Conservation (phyloP, 495 filamentous ascomycete genomes). For the Parathielavia appendiculata region DNA sequence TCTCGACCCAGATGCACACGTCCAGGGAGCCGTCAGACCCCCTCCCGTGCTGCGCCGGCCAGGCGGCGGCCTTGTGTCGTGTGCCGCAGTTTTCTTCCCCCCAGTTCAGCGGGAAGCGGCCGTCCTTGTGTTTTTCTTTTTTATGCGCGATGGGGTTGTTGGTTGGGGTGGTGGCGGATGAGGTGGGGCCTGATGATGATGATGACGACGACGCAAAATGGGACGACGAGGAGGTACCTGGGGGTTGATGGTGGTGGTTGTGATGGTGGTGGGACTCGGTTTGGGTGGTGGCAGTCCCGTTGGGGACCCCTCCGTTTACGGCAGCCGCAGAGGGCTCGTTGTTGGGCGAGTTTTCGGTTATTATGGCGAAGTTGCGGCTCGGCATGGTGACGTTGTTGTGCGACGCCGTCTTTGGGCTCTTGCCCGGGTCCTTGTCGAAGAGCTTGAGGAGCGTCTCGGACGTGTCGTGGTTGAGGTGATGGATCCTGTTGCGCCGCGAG, state of each 20-base stretch:
- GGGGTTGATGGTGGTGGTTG: not conserved
- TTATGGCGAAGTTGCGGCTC: slow-evolving; percentile 76
- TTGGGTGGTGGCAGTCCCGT: not conserved
- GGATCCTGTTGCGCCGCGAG: slow-evolving; percentile 81
- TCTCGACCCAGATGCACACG: slow-evolving; percentile 64
- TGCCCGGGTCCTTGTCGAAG: slow-evolving; percentile 79
- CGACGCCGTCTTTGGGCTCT: slow-evolving; percentile 56
- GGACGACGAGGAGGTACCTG: slow-evolving; percentile 6
- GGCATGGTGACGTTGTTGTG: slow-evolving; percentile 88
- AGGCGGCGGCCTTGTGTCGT: slow-evolving; percentile 49
- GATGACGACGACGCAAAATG: not conserved
- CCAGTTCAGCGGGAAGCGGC: slow-evolving; percentile 56
- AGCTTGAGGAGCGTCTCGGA: slow-evolving; percentile 85
- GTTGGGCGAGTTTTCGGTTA: slow-evolving; percentile 61
- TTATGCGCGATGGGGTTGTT: slow-evolving; percentile 19
- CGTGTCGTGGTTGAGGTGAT: slow-evolving; percentile 77
- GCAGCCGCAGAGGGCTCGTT: slow-evolving; percentile 23
- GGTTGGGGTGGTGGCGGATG: not conserved
- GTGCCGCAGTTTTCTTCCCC: slow-evolving; percentile 65
- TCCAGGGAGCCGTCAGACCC: slow-evolving; percentile 60
- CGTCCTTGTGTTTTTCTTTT: slow-evolving; percentile 43
- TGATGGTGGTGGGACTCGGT: not conserved
- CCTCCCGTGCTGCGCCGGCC: slow-evolving; percentile 47
- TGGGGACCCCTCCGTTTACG: slow-evolving; percentile 11
- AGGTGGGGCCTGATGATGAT: no score